Conservation (phyloP, 495 filamentous ascomycete genomes). For the Xylaria cubensis region DNA sequence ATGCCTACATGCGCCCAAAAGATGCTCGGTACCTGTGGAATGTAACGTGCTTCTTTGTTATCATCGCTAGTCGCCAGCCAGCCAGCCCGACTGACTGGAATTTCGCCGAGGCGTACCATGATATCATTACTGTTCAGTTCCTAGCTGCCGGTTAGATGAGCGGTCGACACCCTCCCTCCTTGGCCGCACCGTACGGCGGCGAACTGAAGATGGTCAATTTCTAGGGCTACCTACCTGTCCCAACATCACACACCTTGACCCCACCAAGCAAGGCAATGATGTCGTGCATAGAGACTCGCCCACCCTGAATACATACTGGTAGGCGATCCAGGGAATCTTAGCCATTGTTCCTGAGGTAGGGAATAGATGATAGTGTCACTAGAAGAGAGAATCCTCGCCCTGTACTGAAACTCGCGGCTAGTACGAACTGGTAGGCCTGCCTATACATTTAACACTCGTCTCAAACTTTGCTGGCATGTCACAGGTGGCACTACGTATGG, state of each 20-base stretch:
- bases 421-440: not conserved
- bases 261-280: constrained; percentile 27
- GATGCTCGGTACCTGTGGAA: constrained; percentile 18
- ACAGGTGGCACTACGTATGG: not conserved
- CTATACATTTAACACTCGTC: constrained; percentile 7
- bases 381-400: constrained; percentile 14
- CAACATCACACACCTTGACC: constrained; percentile 14
- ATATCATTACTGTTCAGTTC: constrained; percentile 22
- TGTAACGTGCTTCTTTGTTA: constrained; percentile 29
- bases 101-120: constrained; percentile 24
- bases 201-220: constrained; percentile 20
- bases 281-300: constrained; percentile 29
- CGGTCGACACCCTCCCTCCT: not conserved
- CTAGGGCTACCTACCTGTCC: constrained; percentile 20
- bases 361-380: constrained; percentile 15
- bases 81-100: constrained; percentile 21
- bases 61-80: constrained; percentile 11
- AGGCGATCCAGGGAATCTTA: not conserved
- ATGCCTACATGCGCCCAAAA: constrained; percentile 14
- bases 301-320: constrained; percentile 7
- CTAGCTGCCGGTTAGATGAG: constrained; percentile 4
- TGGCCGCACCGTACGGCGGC: constrained; percentile 12
- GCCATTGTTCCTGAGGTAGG: constrained; percentile 8
- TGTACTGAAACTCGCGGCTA: not conserved
- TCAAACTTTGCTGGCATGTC: constrained; percentile 13